phyloP scores from a whole-genome alignment of 768 basidiomycete genomes.

The Leccinum subgranulosum region DNA sequence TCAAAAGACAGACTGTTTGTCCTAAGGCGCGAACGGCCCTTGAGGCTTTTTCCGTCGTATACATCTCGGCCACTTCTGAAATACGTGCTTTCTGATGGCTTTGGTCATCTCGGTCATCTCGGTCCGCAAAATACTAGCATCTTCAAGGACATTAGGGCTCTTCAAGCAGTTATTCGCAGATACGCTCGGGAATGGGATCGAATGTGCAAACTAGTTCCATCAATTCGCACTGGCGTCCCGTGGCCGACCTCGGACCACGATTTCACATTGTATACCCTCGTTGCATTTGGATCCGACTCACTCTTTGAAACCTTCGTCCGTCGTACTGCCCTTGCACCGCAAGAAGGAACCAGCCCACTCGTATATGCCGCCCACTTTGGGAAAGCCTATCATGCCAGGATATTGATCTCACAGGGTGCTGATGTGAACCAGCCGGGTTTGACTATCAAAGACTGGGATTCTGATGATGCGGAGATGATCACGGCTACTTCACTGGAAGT shows the following conservation, averaged over 20 bases:
- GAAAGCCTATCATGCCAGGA: not conserved
- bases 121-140: not conserved
- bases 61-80: not conserved
- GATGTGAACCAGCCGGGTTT: not conserved
- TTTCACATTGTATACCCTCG: constrained; percentile 2
- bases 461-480: not conserved
- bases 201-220: not conserved
- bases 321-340: not conserved
- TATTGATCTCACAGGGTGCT: not conserved
- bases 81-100: constrained; percentile 11
- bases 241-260: constrained; percentile 8
- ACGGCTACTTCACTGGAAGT: not conserved
- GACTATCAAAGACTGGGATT: not conserved
- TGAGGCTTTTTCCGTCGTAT: not conserved
- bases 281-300: constrained; percentile 1
- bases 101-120: constrained; percentile 6
- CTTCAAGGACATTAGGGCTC: not conserved
- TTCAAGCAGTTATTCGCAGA: not conserved
- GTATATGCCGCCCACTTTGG: constrained; percentile 2
- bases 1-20: not conserved
- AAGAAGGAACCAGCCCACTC: constrained; percentile 1
- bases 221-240: not conserved
- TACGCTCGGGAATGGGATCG: not conserved
- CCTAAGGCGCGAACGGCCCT: not conserved
- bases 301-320: not conserved